These are phyloP conservation scores for Mrakia blollopis DNA, from an alignment of 768 basidiomycete species.

Conservation along the genomic window DNA sequence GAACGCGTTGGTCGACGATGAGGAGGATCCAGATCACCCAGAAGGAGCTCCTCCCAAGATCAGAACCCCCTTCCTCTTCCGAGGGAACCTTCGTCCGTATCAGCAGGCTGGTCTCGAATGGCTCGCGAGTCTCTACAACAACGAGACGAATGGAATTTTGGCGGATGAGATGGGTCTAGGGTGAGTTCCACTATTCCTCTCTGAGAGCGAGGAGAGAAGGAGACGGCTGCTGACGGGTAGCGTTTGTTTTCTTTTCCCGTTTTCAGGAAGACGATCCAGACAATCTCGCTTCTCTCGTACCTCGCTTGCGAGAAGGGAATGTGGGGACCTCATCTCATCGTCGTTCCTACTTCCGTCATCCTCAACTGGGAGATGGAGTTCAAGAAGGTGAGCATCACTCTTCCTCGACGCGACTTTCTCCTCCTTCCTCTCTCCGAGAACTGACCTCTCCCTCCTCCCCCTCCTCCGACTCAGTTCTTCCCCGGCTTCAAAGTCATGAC, in stretches of 20 bases:
- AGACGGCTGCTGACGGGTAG: background rate
- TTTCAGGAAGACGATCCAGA: constrained; percentile 47
- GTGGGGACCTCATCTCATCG: constrained; percentile 48
- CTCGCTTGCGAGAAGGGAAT: constrained; percentile 46
- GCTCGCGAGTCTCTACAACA: constrained; percentile 48
- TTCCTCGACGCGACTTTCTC: background rate
- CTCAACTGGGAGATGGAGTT: constrained; percentile 50
- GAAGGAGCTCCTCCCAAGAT: constrained; percentile 12
- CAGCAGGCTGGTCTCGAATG: constrained; percentile 50
- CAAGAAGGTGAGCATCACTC: constrained; percentile 38
- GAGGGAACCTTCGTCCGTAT: constrained; percentile 49
- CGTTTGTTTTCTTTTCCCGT: constrained; percentile 28
- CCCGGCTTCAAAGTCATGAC: constrained; percentile 46
- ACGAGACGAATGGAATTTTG: constrained; percentile 48
- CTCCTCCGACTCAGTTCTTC: constrained; percentile 38
- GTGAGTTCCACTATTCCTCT: constrained; percentile 49
- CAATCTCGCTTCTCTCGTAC: constrained; percentile 46
- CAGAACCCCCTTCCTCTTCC: constrained; percentile 46
- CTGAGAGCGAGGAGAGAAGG: background rate
- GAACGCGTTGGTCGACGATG: background rate
- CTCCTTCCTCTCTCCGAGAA: background rate
- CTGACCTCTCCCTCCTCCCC: background rate
- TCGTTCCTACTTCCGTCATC: constrained; percentile 47
- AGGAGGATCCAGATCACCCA: background rate
- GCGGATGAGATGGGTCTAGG: constrained; percentile 95